These are phyloP conservation scores for Claviceps sp. DNA, from an alignment of 2,329 filamentous ascomycete genomes.

Conservation along the genomic window DNA sequence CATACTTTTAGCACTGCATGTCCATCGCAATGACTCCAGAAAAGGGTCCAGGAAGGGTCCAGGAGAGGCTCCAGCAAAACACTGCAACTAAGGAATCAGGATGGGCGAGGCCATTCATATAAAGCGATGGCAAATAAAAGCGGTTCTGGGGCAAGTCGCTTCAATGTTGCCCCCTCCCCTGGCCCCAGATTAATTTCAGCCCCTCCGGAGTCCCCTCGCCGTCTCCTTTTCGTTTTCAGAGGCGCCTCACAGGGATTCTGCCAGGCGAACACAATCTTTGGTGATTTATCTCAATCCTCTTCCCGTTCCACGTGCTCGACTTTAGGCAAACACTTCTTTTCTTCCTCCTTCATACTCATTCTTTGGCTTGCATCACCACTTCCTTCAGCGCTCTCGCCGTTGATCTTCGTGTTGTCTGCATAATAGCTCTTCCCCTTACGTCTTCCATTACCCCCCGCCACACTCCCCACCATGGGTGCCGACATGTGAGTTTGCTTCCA, in stretches of 20 bases:
- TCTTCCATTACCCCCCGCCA: slow-evolving; percentile 4
- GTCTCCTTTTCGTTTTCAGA: slow-evolving; percentile 15
- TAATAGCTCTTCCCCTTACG: background rate
- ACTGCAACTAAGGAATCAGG: too few species aligned
- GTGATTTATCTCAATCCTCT: slow-evolving; percentile 12
- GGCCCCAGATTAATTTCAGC: slow-evolving; percentile 25
- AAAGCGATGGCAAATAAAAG: too few species aligned
- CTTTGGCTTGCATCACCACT: slow-evolving; percentile 5
- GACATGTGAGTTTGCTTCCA: slow-evolving; percentile 21
- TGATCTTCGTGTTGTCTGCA: slow-evolving; percentile 1
- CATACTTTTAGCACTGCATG: too few species aligned
- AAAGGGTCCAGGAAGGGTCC: too few species aligned
- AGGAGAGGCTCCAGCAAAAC: too few species aligned
- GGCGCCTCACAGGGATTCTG: slow-evolving; percentile 1
- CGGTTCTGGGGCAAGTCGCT: too few species aligned
- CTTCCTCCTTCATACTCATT: background rate
- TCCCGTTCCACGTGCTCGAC: slow-evolving; percentile 11
- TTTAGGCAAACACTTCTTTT: slow-evolving; percentile 4
- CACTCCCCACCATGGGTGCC: slow-evolving; percentile 25
- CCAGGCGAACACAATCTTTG: slow-evolving; percentile 1
- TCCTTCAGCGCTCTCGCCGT: slow-evolving; percentile 6
- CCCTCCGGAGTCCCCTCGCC: slow-evolving; percentile 20
- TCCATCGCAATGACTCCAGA: too few species aligned
- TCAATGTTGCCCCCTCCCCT: too few species aligned
- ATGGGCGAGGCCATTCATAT: too few species aligned